These are phyloP conservation scores for Phaffia tasmanica DNA, from an alignment of 768 basidiomycete species.

Conservation along the genomic window DNA sequence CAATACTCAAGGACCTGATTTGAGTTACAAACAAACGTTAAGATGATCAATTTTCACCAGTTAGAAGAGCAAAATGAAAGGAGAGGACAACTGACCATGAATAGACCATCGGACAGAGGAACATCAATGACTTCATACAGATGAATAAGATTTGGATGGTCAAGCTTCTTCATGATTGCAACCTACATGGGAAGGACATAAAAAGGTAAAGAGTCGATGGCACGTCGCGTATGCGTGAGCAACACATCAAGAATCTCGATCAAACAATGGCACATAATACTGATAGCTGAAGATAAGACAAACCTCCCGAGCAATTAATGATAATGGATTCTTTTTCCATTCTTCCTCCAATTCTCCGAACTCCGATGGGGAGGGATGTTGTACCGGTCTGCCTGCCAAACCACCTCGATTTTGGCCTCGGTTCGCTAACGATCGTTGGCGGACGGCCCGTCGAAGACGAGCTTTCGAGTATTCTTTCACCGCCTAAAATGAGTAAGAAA, in stretches of 20 bases:
- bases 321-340: constrained; percentile 33
- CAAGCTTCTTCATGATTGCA: constrained; percentile 40
- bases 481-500: constrained; percentile 29
- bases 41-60: too few species aligned
- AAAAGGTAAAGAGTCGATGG: background rate
- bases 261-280: background rate
- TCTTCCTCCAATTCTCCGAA: constrained; percentile 18
- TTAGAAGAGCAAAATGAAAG: background rate
- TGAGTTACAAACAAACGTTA: background rate
- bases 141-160: constrained; percentile 39
- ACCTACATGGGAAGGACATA: constrained; percentile 30
- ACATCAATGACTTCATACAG: constrained; percentile 40
- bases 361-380: constrained; percentile 1
- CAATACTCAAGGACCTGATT: constrained; percentile 35
- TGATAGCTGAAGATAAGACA: background rate
- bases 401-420: constrained; percentile 5
- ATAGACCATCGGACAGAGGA: constrained; percentile 36
- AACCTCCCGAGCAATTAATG: constrained; percentile 30
- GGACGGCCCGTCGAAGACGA: constrained; percentile 34
- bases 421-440: constrained; percentile 8
- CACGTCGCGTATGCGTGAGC: background rate
- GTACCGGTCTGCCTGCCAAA: constrained; percentile 3
- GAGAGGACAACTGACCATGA: constrained; percentile 28
- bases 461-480: constrained; percentile 40
- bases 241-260: background rate